Evolutionary conservation across 148 eudicot genomes (phyloP).

Genomic region (Oxyria digyna): DNA sequence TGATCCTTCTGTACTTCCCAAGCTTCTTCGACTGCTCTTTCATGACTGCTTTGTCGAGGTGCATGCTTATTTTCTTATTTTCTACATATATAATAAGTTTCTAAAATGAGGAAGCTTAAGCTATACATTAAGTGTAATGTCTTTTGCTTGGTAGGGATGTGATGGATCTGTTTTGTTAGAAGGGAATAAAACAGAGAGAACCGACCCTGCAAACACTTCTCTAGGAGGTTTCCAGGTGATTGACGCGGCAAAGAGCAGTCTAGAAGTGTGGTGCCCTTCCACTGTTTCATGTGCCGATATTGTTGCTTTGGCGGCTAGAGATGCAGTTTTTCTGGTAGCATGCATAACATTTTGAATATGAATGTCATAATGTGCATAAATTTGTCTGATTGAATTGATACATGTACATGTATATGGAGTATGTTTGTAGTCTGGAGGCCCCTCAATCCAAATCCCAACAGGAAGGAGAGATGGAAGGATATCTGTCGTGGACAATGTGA

Average conservation of each 20-base stretch:
- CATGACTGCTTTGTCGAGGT: conserved; percentile 79
- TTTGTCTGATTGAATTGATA: background rate
- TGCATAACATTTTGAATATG: background rate
- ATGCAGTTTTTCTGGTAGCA: conserved; percentile 48
- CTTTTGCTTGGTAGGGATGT: conserved; percentile 30
- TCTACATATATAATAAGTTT: no score
- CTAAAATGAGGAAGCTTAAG: no score
- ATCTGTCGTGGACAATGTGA: conserved; percentile 41
- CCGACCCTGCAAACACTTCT: conserved; percentile 59
- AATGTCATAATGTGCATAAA: no score
- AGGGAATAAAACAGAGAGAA: conserved; percentile 47
- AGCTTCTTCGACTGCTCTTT: conserved; percentile 50
- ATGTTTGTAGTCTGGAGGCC: conserved; percentile 50
- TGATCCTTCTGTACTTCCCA: conserved; percentile 48
- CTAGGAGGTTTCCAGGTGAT: conserved; percentile 62
- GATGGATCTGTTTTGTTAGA: conserved; percentile 58
- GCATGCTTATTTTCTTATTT: no score
- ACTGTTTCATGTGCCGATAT: conserved; percentile 74
- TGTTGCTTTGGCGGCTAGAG: conserved; percentile 62
- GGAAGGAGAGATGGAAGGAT: conserved; percentile 63
- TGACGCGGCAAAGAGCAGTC: conserved; percentile 41
- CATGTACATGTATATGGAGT: background rate
- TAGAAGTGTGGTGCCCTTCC: conserved; percentile 50
- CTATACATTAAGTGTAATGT: no score
- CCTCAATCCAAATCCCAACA: conserved; percentile 36